phyloP scores from a whole-genome alignment of 1,139 yeast species.

The Geotrichum fermentans region DNA sequence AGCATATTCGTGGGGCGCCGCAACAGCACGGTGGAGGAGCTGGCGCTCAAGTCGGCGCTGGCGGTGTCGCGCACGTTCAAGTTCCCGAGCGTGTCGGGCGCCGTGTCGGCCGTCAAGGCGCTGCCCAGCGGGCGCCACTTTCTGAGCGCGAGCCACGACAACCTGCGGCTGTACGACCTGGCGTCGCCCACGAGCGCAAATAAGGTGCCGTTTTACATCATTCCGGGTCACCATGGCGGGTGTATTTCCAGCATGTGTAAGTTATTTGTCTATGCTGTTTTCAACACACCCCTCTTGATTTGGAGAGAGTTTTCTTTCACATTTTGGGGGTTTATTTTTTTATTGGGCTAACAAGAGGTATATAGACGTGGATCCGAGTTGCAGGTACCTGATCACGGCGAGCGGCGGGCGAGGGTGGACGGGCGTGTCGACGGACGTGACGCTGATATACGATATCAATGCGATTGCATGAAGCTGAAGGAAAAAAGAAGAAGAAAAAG shows the following conservation, averaged over 20 bases:
- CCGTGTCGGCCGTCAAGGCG: constrained; percentile 75
- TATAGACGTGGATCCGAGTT: constrained; percentile 70
- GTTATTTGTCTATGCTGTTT: background rate
- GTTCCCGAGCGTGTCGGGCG: constrained; percentile 87
- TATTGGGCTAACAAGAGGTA: constrained; percentile 45
- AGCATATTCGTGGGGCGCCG: constrained; percentile 80
- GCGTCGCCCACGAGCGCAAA: constrained; percentile 44
- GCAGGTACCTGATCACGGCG: constrained; percentile 81
- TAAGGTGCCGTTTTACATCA: constrained; percentile 47
- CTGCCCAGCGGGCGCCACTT: constrained; percentile 78
- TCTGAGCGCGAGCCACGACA: constrained; percentile 85
- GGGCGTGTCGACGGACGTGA: constrained; percentile 71
- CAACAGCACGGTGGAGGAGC: constrained; percentile 83
- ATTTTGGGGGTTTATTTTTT: background rate
- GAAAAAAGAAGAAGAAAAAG: background rate
- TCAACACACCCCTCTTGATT: too few relatives aligned
- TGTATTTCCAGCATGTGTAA: constrained; percentile 50
- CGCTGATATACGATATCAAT: constrained; percentile 70
- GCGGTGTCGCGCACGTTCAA: constrained; percentile 53
- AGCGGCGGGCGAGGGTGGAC: constrained; percentile 98
- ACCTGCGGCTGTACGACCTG: constrained; percentile 78
- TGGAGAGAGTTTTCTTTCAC: constrained; percentile 31
- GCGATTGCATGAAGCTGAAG: constrained; percentile 17
- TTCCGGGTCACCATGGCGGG: constrained; percentile 65
- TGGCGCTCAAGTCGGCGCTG: constrained; percentile 60